These are phyloP conservation scores for Corchorus olitorius DNA, from an alignment of 345 rosid species.

Conservation along the genomic window DNA sequence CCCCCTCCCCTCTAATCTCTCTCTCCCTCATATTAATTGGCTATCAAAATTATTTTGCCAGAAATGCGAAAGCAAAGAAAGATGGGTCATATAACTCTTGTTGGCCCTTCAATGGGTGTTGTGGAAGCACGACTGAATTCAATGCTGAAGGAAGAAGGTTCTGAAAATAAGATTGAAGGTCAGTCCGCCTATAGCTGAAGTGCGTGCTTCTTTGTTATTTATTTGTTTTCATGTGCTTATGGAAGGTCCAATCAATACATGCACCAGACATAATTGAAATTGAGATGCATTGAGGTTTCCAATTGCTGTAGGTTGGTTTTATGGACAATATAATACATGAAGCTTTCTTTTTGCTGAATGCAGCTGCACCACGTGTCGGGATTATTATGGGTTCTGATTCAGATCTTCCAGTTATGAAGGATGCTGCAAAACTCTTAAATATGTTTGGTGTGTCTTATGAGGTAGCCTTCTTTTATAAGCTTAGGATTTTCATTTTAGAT, in stretches of 20 bases:
- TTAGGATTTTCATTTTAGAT: not conserved
- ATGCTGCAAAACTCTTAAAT: constrained; percentile 69
- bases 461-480: constrained; percentile 39
- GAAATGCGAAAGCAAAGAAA: constrained; percentile 94
- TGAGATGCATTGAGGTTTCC: not conserved
- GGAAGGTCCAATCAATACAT: constrained; percentile 8
- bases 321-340: not conserved
- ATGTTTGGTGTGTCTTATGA: constrained; percentile 74
- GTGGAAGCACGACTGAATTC: constrained; percentile 59
- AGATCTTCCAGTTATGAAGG: constrained; percentile 97
- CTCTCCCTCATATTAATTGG: not conserved
- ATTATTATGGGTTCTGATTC: constrained; percentile 98
- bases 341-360: constrained; percentile 29
- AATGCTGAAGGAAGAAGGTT: constrained; percentile 52
- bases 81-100: constrained; percentile 93
- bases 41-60: constrained; percentile 28
- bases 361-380: constrained; percentile 74
- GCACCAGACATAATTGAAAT: not conserved
- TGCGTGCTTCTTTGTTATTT: not conserved
- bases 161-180: constrained; percentile 49
- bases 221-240: constrained; percentile 8
- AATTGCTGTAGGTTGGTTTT: not conserved
- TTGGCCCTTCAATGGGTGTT: constrained; percentile 69
- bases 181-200: constrained; percentile 27
- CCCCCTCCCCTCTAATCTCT: too few species aligned